These are phyloP conservation scores for Volutella citrinella DNA, from an alignment of 2,329 filamentous ascomycete species.

Conservation along the genomic window DNA sequence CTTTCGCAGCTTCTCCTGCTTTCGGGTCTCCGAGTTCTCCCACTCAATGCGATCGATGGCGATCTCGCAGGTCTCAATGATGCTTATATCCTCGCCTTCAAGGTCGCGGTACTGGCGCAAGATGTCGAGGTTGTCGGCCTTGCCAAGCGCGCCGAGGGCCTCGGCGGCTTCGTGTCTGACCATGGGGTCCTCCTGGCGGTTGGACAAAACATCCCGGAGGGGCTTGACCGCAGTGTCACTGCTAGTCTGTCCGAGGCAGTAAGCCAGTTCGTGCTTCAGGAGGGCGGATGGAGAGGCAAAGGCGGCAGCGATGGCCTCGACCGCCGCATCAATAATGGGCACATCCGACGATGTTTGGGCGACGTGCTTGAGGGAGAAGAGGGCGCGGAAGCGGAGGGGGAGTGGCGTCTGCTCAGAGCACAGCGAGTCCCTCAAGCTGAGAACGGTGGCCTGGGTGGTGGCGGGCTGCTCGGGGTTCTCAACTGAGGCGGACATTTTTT, in stretches of 20 bases:
- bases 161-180: slow-evolving; percentile 95
- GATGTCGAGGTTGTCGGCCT: slow-evolving; percentile 69
- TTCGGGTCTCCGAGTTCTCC: slow-evolving; percentile 74
- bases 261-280: slow-evolving; percentile 94
- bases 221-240: slow-evolving; percentile 72
- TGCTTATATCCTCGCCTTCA: slow-evolving; percentile 69
- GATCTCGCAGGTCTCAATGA: slow-evolving; percentile 96
- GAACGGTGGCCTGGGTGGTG: slow-evolving; percentile 46
- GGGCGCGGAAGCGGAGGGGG: slow-evolving; percentile 86
- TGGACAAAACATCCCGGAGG: slow-evolving; percentile 69
- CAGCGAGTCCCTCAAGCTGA: slow-evolving; percentile 70
- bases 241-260: slow-evolving; percentile 89
- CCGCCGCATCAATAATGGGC: slow-evolving; percentile 51
- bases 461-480: slow-evolving; percentile 15
- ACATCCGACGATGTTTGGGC: slow-evolving; percentile 66
- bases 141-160: slow-evolving; percentile 83
- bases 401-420: slow-evolving; percentile 78
- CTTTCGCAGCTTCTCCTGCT: slow-evolving; percentile 72
- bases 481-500: slow-evolving; percentile 25
- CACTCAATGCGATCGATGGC: slow-evolving; percentile 92
- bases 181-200: slow-evolving; percentile 87
- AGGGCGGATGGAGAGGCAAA: slow-evolving; percentile 84
- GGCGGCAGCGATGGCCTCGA: slow-evolving; percentile 82
- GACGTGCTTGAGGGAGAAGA: slow-evolving; percentile 96
- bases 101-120: slow-evolving; percentile 73